Evolutionary conservation across 805 yeast genomes (phyloP).

Genomic region (Pichia cephalocereana): DNA sequence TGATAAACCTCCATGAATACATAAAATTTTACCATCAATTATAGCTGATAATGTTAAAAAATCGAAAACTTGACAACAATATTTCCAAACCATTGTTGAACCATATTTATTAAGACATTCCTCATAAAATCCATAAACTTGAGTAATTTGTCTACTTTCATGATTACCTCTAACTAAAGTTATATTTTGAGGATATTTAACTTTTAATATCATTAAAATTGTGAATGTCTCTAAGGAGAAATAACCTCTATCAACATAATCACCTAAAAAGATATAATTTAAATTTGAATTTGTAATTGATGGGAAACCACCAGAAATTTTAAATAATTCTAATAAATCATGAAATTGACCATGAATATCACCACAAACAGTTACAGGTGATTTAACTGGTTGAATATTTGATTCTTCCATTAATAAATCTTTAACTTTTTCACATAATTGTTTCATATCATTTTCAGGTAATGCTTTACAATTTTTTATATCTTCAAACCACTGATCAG

Average conservation of each 20-base stretch:
- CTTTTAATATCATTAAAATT: conserved; percentile 85
- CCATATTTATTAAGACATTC: conserved; percentile 92
- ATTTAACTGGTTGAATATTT: conserved; percentile 85
- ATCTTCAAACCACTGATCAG: conserved; percentile 94
- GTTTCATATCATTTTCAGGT: conserved; percentile 92
- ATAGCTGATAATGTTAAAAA: conserved; percentile 91
- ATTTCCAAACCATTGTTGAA: conserved; percentile 91
- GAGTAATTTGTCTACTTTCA: conserved; percentile 96
- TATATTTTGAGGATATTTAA: conserved; percentile 55
- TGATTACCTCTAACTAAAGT: conserved; percentile 97
- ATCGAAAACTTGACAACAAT: conserved; percentile 94
- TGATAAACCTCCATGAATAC: conserved; percentile 96
- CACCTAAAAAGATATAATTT: conserved; percentile 84
- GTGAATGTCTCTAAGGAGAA: conserved; percentile 93
- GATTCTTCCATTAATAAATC: conserved; percentile 94
- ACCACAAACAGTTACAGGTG: conserved; percentile 94
- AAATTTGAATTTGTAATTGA: conserved; percentile 37
- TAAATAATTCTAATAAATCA: conserved; percentile 80
- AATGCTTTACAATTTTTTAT: conserved; percentile 83
- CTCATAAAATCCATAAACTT: conserved; percentile 95
- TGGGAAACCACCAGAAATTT: conserved; percentile 91
- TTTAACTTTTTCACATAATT: conserved; percentile 89
- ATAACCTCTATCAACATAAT: conserved; percentile 97
- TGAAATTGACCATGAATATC: conserved; percentile 98
- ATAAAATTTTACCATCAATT: conserved; percentile 85